Conservation (phyloP, 192 early-diverging fungal genomes). For the Dimargaris verticillata region DNA sequence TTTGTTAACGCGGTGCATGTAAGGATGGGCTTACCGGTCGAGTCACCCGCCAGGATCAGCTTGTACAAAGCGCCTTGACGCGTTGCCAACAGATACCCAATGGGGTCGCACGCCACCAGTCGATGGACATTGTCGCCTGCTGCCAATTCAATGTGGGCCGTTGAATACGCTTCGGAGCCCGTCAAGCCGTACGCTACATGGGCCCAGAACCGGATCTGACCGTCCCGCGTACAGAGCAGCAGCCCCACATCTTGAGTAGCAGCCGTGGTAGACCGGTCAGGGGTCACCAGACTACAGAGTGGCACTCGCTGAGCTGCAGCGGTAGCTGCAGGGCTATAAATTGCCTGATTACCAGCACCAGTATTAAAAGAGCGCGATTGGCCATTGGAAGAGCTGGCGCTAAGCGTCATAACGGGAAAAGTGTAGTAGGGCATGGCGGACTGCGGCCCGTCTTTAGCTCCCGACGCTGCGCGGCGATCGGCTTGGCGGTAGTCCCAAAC, state of each 20-base stretch:
- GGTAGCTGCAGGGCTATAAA: too few species aligned
- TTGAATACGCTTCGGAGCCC: conserved; percentile 17
- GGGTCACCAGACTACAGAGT: not conserved
- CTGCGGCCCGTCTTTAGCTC: not conserved
- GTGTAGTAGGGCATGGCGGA: conserved; percentile 12
- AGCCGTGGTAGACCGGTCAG: not conserved
- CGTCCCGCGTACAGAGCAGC: conserved; percentile 17
- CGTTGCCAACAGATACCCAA: conserved; percentile 19
- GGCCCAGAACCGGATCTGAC: conserved; percentile 28
- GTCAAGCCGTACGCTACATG: conserved; percentile 27
- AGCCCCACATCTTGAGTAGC: conserved; percentile 18
- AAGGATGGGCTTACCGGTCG: conserved; percentile 13
- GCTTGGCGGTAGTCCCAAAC: conserved; percentile 9
- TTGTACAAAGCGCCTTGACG: conserved; percentile 17
- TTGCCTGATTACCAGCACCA: too few species aligned
- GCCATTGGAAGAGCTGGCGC: not conserved
- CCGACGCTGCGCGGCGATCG: not conserved
- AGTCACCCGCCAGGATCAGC: conserved; percentile 14
- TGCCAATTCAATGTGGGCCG: conserved; percentile 8
- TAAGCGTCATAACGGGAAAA: conserved; percentile 14
- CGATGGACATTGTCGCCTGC: conserved; percentile 14
- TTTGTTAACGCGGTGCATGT: conserved; percentile 12
- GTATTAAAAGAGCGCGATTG: not conserved
- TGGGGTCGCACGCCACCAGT: conserved; percentile 13
- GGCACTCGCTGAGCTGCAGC: not conserved